Evolutionary conservation across 768 basidiomycete genomes (phyloP), one percentile per base, ranked within the genome.

Genomic region (Lentinula sp.): DNA sequence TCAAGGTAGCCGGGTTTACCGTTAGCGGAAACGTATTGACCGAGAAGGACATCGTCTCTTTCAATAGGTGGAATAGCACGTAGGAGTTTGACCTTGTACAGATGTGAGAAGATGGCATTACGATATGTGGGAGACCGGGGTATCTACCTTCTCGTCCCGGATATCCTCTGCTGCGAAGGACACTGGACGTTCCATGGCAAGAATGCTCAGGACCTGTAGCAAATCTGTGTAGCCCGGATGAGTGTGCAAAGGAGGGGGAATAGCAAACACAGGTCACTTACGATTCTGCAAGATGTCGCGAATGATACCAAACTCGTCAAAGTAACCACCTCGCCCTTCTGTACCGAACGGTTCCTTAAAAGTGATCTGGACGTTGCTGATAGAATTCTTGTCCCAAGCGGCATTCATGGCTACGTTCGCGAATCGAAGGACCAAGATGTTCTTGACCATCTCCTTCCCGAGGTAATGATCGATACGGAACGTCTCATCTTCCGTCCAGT

Each of bases 361-460:
- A 15, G 95, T 97, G 75, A 98, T 97, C 74, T 99, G 97, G 37
- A 99, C 94, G 70, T 95, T 98, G 76, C 84, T 87, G 78, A 99
- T 89, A 62, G 86, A 93, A 74, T 95, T 93, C 75, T 93, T 96
- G 78, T 98, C 95, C 93, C 95, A 97, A 42, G 85, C 83, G 32
- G 92, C 86, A 64, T 85, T 86, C 79, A 97, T 74, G 28, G 95
- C 91, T 65, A 95, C 76, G 75, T 99, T 99, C 64, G 93, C 96
- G 69, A 99, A 99, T 37, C 96, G 88, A 57, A 98, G 79, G 32
- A 98, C 93, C 64, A 98, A 89, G 59, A 99, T 73, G 74, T 98
- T 99, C 82, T 99, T 99, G 70, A 98, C 93, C 96, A 99, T 98
- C 83, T 99, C 96, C 79, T 99, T 99, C 61, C 96, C 96, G 57